Evolutionary conservation across 2,329 filamentous ascomycete species (phyloP), one percentile per base, ranked within the genome.

Genomic region (Myriosclerotinia curreyana): DNA sequence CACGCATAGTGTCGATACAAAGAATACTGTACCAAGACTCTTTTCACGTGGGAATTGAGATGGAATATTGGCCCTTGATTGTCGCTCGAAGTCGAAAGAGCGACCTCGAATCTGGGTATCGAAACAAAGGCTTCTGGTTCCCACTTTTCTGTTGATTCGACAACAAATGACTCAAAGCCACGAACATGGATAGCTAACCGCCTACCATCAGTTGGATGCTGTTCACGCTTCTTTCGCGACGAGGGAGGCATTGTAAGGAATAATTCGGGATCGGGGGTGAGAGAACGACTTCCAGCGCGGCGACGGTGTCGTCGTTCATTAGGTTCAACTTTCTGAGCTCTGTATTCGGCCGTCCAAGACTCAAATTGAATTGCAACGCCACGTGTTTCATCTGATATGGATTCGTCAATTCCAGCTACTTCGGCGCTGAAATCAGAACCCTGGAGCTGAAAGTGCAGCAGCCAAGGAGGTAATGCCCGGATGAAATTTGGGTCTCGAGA

Each of bases 1-100:
- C 96, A 82, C 0, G 93, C 89, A 73, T 97, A 99, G 74, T 96
- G 93, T 4, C 93, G 88, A 75, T 96, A 96, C 0, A 99, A 83
- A 0, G 96, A 99, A 74, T 98, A 98, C 59, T 96, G 89, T 9
- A 96, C 73, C 66, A 91, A 86, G 2, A 99, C 78, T 7, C 90
- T 91, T 69, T 89, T 89, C 25, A 95, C 83, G 60, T 90, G 85
- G 0, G 91, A 90, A 69, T 96, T 92, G 51, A 98, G 78, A 73
- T 98, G 92, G 72, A 97, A 91, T 7, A 96, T 82, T 0, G 92
- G 90, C 0, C 93, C 94, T 72, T 96, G 91, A 38, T 85, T 85
- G 75, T 99, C 95, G 68, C 91, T 96, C 5, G 87, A 82, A 0
- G 95, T 96, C 36, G 89, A 92, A 64, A 98, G 83, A 1, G 91